Conservation (phyloP, 495 filamentous ascomycete species). For the Penicillium goetzii region DNA sequence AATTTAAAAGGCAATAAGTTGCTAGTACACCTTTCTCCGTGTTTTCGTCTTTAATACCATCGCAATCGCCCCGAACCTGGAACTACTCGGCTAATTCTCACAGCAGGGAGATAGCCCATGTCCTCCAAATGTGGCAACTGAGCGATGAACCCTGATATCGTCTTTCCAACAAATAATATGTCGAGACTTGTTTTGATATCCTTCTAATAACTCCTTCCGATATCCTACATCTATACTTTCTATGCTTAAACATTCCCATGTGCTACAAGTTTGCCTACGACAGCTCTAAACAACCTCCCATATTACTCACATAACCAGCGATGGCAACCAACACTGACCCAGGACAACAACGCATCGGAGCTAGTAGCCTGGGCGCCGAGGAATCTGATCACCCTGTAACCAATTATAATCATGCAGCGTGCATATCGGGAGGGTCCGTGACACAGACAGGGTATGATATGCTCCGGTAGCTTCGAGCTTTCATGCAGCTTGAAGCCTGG, state of each 20-base stretch:
- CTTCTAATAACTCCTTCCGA: background rate
- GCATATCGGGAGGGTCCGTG: slow-evolving; percentile 26
- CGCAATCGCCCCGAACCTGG: background rate
- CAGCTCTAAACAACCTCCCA: background rate
- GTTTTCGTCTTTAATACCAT: background rate
- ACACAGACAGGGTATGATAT: slow-evolving; percentile 26
- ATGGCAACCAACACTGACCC: background rate
- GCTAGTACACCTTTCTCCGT: background rate
- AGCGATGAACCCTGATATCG: no score
- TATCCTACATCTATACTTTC: no score
- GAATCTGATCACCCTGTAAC: slow-evolving; percentile 1
- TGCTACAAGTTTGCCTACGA: background rate
- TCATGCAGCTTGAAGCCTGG: slow-evolving; percentile 22
- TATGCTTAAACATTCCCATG: background rate
- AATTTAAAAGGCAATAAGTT: background rate
- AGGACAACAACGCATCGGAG: background rate
- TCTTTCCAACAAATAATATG: no score
- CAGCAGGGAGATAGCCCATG: background rate
- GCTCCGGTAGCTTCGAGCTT: slow-evolving; percentile 24
- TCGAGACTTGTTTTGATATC: background rate
- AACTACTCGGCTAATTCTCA: background rate
- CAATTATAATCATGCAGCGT: slow-evolving; percentile 22
- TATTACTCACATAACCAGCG: background rate
- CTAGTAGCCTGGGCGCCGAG: slow-evolving; percentile 1
- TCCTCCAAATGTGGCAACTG: background rate